Conservation (phyloP, 2,329 filamentous ascomycete species). For the Paraconiothyrium brasiliense region DNA sequence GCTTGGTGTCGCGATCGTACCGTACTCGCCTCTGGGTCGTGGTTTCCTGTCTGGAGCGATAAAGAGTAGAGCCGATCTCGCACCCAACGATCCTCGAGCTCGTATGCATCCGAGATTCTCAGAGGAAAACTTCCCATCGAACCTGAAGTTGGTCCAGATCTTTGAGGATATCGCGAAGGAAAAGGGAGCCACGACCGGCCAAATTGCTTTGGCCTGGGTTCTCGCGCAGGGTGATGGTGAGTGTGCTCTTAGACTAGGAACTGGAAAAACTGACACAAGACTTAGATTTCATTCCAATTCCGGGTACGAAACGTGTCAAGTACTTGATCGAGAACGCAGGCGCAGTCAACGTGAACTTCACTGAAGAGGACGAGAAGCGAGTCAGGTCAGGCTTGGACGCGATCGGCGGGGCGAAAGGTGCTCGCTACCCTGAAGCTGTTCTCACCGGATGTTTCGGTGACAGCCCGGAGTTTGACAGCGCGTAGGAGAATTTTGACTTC, state of each 20-base stretch:
- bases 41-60: constrained; percentile 25
- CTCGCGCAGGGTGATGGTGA: constrained; percentile 36
- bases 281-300: constrained; percentile 62
- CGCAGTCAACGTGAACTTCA: constrained; percentile 18
- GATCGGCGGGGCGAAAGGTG: constrained; percentile 24
- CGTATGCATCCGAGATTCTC: constrained; percentile 49
- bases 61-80: constrained; percentile 54
- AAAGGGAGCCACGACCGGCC: constrained; percentile 64
- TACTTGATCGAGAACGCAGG: constrained; percentile 25
- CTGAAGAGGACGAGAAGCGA: constrained; percentile 22
- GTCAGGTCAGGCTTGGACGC: constrained; percentile 50
- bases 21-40: constrained; percentile 43
- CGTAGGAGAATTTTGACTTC: neutral
- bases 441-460: constrained; percentile 11
- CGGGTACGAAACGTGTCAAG: constrained; percentile 47
- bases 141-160: constrained; percentile 32
- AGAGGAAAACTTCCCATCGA: constrained; percentile 39
- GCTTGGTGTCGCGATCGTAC: constrained; percentile 44
- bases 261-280: neutral
- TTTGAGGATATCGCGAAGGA: constrained; percentile 30
- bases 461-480: constrained; percentile 6
- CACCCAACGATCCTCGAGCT: constrained; percentile 37
- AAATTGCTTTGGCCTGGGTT: constrained; percentile 58
- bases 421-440: constrained; percentile 13
- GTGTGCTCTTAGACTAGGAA: neutral